Percentiles rank a stretch among this genome's conserved stretches.
Conservation (phyloP, 2,329 filamentous ascomycete species). For the Hysterium pulicare region DNA sequence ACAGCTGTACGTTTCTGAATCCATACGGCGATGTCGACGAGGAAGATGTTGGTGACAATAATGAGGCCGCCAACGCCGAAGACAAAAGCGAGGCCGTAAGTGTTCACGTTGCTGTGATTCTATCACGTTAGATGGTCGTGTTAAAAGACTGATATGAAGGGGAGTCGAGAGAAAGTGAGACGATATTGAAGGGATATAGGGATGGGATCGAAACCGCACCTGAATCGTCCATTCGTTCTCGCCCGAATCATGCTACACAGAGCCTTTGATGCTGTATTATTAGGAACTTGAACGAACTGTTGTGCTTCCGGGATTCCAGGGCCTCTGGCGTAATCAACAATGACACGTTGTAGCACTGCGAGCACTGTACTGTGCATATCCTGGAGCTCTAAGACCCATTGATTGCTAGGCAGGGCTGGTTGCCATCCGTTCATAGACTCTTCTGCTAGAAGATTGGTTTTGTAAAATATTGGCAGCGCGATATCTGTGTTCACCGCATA, state of each 20-base stretch:
- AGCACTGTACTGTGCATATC: slow-evolving; percentile 23
- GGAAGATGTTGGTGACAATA: slow-evolving; percentile 5
- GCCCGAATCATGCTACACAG: slow-evolving; percentile 7
- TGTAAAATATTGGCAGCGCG: neutral
- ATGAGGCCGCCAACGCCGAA: neutral
- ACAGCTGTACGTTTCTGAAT: slow-evolving; percentile 2
- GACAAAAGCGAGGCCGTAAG: slow-evolving; percentile 4
- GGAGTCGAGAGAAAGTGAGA: no score
- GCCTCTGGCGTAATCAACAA: slow-evolving; percentile 7
- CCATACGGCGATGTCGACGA: neutral
- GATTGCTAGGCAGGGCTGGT: slow-evolving; percentile 17
- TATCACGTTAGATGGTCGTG: no score
- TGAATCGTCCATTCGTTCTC: slow-evolving; percentile 5
- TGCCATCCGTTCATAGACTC: slow-evolving; percentile 7
- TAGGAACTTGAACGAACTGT: slow-evolving; percentile 5
- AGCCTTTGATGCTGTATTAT: neutral
- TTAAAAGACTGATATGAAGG: no score
- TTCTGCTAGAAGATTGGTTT: slow-evolving; percentile 2
- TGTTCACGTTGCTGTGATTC: slow-evolving; percentile 2
- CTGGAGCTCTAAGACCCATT: slow-evolving; percentile 29
- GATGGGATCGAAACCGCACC: slow-evolving; percentile 1
- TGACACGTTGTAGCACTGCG: slow-evolving; percentile 19
- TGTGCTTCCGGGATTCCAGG: neutral
- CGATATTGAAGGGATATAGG: no score
- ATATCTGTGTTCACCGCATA: neutral